Conservation (phyloP, 129 eudicot genomes). For the Logfia minima region DNA sequence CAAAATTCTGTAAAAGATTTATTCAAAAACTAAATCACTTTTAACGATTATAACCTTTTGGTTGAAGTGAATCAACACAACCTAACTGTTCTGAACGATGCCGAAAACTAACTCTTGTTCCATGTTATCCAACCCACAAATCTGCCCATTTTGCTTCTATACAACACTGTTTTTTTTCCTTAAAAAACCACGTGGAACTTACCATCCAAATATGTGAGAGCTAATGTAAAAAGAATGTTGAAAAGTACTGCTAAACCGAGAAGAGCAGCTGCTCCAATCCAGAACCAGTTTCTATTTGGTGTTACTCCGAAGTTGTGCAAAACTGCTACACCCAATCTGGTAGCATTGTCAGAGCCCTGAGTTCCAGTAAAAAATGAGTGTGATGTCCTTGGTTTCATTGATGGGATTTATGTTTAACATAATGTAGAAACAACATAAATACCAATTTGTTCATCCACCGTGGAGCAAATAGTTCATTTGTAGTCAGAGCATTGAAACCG, state of each 20-base stretch:
- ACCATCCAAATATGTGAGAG: constrained; percentile 53
- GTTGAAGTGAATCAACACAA: neutral
- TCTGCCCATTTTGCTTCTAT: neutral
- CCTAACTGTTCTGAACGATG: too few relatives aligned
- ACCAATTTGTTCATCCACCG: constrained; percentile 67
- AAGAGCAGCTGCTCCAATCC: constrained; percentile 60
- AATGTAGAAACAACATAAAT: constrained; percentile 16
- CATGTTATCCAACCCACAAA: too few relatives aligned
- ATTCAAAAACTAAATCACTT: too few relatives aligned
- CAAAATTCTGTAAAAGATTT: neutral
- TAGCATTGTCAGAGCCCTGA: constrained; percentile 56
- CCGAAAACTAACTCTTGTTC: too few relatives aligned
- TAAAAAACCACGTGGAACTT: constrained; percentile 18
- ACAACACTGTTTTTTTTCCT: neutral
- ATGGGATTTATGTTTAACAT: neutral
- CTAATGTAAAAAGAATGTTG: constrained; percentile 45
- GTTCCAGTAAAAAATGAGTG: neutral
- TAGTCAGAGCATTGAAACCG: constrained; percentile 53
- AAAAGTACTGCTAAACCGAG: constrained; percentile 48
- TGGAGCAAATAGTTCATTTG: constrained; percentile 60
- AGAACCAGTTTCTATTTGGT: constrained; percentile 49
- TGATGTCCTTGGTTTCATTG: neutral
- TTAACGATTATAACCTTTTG: too few relatives aligned
- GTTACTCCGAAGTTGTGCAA: constrained; percentile 44
- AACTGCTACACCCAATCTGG: constrained; percentile 49